Conservation (phyloP, 2,329 filamentous ascomycete genomes). For the Arachnomyces sp. region DNA sequence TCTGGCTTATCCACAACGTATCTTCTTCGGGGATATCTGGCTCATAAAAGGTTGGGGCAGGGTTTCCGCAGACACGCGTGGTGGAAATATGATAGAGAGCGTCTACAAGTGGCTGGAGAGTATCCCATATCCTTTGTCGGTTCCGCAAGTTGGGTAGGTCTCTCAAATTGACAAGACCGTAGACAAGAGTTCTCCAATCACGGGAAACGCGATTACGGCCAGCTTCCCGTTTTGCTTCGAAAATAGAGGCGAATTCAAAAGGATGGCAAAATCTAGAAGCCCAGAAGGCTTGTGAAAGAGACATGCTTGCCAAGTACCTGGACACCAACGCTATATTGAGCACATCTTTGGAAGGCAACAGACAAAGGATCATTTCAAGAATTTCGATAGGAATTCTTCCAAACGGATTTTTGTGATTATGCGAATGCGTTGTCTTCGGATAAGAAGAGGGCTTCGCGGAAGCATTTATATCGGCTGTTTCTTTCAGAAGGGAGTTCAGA, state of each 20-base stretch:
- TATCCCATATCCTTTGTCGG: constrained; percentile 1
- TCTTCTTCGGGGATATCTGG: too few species aligned
- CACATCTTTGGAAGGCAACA: background rate
- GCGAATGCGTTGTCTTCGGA: too few species aligned
- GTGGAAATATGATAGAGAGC: background rate
- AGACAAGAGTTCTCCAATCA: background rate
- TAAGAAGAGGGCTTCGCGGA: background rate
- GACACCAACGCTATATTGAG: background rate
- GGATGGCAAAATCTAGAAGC: background rate
- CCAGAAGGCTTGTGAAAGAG: background rate
- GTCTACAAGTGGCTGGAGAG: background rate
- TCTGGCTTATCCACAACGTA: too few species aligned
- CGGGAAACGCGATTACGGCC: background rate
- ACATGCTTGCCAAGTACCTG: background rate
- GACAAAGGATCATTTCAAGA: background rate
- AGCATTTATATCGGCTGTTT: background rate
- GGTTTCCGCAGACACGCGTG: background rate
- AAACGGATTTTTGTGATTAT: background rate
- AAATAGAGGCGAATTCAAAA: constrained; percentile 1
- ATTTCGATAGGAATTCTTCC: background rate
- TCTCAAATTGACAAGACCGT: background rate
- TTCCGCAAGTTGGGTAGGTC: background rate
- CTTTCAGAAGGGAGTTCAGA: background rate
- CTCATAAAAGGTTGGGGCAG: too few species aligned
- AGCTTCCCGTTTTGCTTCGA: background rate